Evolutionary conservation across 2,329 filamentous ascomycete species (phyloP).

Genomic region (Talaromyces albobiverticillius): DNA sequence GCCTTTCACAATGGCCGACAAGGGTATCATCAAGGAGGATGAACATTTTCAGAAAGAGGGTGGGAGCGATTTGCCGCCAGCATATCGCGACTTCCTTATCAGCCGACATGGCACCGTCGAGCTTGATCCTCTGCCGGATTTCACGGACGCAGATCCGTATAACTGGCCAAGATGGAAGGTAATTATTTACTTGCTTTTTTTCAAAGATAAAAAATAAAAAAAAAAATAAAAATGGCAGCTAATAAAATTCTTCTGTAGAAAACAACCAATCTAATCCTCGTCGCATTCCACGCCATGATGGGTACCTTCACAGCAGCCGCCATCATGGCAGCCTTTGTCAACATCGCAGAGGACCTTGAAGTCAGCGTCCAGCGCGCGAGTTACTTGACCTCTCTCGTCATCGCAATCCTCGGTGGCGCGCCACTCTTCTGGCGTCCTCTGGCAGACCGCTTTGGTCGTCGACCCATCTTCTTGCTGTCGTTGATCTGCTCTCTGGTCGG

Average conservation of each 20-base stretch:
- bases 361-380: slow-evolving; percentile 49
- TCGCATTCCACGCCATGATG: slow-evolving; percentile 60
- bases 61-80: slow-evolving; percentile 1
- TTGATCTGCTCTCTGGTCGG: slow-evolving; percentile 46
- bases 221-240: no score
- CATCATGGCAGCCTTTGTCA: slow-evolving; percentile 55
- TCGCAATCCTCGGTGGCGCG: slow-evolving; percentile 53
- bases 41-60: not conserved
- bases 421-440: slow-evolving; percentile 58
- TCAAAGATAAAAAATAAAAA: not conserved
- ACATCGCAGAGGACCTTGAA: slow-evolving; percentile 51
- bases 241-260: slow-evolving; percentile 39
- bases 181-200: slow-evolving; percentile 22
- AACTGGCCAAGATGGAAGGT: slow-evolving; percentile 56
- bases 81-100: slow-evolving; percentile 47
- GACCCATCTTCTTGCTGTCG: slow-evolving; percentile 54
- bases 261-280: slow-evolving; percentile 50
- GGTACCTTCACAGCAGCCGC: slow-evolving; percentile 53
- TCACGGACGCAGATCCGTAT: slow-evolving; percentile 52
- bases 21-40: not conserved
- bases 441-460: slow-evolving; percentile 52
- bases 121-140: slow-evolving; percentile 53
- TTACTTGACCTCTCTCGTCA: slow-evolving; percentile 56
- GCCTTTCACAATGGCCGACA: not conserved
- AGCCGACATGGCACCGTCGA: slow-evolving; percentile 53